These are phyloP conservation scores for Saccharata proteae DNA, from an alignment of 2,329 filamentous ascomycete species.

Conservation along the genomic window DNA sequence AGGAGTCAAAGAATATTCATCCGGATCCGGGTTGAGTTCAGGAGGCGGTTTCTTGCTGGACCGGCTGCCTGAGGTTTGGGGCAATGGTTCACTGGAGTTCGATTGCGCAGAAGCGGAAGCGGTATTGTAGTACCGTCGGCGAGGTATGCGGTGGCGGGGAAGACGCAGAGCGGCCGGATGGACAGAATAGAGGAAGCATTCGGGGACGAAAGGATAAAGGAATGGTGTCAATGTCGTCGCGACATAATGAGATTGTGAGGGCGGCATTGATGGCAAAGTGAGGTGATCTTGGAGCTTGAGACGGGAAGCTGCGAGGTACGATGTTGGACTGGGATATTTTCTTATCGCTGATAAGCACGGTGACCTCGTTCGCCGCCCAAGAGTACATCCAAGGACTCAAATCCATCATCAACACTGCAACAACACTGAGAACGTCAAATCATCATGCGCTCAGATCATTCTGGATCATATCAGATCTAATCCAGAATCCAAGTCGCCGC, in stretches of 20 bases:
- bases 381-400: too few relatives aligned
- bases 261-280: constrained; percentile 4
- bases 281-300: not conserved
- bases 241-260: constrained; percentile 5
- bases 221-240: constrained; percentile 29
- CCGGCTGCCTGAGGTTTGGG: not conserved
- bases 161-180: constrained; percentile 1
- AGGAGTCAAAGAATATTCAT: constrained; percentile 69
- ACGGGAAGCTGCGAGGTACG: not conserved
- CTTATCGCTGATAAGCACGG: too few relatives aligned
- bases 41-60: not conserved
- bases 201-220: constrained; percentile 31
- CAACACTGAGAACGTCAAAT: too few relatives aligned
- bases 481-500: too few relatives aligned
- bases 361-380: too few relatives aligned
- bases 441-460: too few relatives aligned
- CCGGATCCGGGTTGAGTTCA: constrained; percentile 62
- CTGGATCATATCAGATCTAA: too few relatives aligned
- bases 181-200: constrained; percentile 11
- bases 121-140: constrained; percentile 19
- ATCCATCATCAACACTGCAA: too few relatives aligned
- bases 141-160: constrained; percentile 12
- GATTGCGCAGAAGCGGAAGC: constrained; percentile 4
- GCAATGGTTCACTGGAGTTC: not conserved
- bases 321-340: too few relatives aligned